Conservation (phyloP, 2,329 filamentous ascomycete species). For the Verticillium nonalfalfae region DNA sequence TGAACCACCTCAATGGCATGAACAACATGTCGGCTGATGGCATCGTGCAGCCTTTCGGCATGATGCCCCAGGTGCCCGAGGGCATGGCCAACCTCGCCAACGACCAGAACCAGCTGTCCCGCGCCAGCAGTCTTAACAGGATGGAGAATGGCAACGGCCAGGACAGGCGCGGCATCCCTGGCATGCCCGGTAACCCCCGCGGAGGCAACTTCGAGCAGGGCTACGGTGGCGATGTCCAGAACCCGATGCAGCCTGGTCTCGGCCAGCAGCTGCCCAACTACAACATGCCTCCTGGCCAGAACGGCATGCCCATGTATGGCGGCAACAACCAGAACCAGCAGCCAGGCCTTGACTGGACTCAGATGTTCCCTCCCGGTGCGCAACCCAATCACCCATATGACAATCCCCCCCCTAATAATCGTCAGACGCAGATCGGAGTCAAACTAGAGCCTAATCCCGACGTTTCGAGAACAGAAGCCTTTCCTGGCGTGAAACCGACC, state of each 20-base stretch:
- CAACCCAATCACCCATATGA: conserved; percentile 59
- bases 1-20: conserved; percentile 56
- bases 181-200: conserved; percentile 38
- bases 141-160: conserved; percentile 48
- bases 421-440: conserved; percentile 62
- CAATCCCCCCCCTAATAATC: conserved; percentile 56
- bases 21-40: conserved; percentile 50
- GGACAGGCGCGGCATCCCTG: conserved; percentile 52
- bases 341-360: conserved; percentile 66
- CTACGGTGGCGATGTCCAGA: conserved; percentile 52
- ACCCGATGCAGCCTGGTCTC: conserved; percentile 55
- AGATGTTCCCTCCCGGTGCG: conserved; percentile 71
- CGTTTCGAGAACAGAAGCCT: conserved; percentile 38
- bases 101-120: conserved; percentile 56
- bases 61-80: conserved; percentile 50
- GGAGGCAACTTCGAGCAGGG: conserved; percentile 39
- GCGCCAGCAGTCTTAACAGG: conserved; percentile 54
- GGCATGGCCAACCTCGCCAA: conserved; percentile 53
- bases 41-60: conserved; percentile 49
- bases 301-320: conserved; percentile 58
- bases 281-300: conserved; percentile 56
- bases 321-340: conserved; percentile 55
- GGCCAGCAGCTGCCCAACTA: conserved; percentile 59
- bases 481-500: conserved; percentile 35
- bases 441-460: conserved; percentile 59